phyloP scores from a whole-genome alignment of 2,329 filamentous ascomycete genomes.

The Gaeumannomyces sp. region DNA sequence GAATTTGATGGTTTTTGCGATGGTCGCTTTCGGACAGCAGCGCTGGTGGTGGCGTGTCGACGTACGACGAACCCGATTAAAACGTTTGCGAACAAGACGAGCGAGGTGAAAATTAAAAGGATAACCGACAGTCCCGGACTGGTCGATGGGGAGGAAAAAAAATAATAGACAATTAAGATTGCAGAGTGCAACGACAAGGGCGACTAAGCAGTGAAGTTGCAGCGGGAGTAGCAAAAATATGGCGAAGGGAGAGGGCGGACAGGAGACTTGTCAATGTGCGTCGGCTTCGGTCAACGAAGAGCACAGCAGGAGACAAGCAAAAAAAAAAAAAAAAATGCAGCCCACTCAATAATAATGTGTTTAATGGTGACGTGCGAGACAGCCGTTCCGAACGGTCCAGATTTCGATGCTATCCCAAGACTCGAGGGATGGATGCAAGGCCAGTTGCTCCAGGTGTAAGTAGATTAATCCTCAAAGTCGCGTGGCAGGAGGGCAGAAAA shows the following conservation, averaged over 20 bases:
- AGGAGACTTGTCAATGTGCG: background rate
- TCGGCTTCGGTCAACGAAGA: slow-evolving; percentile 2
- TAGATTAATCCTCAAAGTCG: background rate
- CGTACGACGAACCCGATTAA: background rate
- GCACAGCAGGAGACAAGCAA: background rate
- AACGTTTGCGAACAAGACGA: background rate
- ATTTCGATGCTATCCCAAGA: background rate
- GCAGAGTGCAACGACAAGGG: background rate
- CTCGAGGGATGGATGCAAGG: background rate
- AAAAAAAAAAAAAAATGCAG: slow-evolving; percentile 4
- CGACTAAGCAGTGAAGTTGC: background rate
- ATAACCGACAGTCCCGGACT: background rate
- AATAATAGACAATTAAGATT: background rate
- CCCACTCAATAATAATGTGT: background rate
- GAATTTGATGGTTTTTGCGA: background rate
- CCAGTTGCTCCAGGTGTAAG: background rate
- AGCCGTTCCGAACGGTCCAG: background rate
- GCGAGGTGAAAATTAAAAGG: background rate
- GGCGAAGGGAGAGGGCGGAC: background rate
- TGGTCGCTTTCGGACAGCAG: background rate
- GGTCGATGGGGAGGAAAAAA: no score
- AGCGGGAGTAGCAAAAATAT: background rate
- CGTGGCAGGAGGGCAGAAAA: background rate
- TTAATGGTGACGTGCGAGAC: background rate
- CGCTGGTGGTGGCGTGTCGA: background rate